Evolutionary conservation across 73 alveolate genomes (phyloP), one percentile per base, ranked within the genome.

Genomic region (Symbiodinium pilosum): DNA sequence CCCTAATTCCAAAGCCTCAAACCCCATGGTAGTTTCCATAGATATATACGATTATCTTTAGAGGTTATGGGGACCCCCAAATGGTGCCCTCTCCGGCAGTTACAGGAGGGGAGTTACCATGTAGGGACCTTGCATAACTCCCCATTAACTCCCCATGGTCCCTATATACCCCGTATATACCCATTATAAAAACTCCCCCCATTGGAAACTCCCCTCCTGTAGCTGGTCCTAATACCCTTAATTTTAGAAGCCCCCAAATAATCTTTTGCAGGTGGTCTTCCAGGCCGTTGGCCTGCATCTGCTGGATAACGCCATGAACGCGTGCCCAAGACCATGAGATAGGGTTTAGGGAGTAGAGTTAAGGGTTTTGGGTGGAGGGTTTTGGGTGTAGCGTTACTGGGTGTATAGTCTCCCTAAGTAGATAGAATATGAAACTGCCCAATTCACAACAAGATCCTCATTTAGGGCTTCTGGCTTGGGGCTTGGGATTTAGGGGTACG

Each of bases 251-350:
- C 16, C 64, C 64, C 64, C 64, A 47, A 47, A 47, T 16, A 47
- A 47, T 16, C 64, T 32, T 56, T 5, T 12, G 28, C 54, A 87
- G 95, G 95, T 56, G 40, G 75, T 88, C 44, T 88, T 88, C 44
- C 86, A 88, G 71, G 95, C 95, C 2, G 75, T 88, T 52, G 95
- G 95, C 86, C 95, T 88, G 39, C 95, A 88, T 69, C 95, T 88
- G 36, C 43, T 88, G 95, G 95, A 88, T 47, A 88, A 88, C 44
- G 95, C 95, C 95, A 88, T 88, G 95, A 88, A 88, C 30, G 95
- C 95, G 95, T 88, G 87, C 69, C 59, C 86, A 32, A 43, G 24
- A 11, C 16, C 38, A 64, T 2, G 41, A 24, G 77, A 64, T 7
- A 28, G 36, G 11, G 28, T 26, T 26, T 18, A 24, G 38, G 26